A percentile compares a stretch with the other conserved stretches of the same genome.
These are phyloP conservation scores for Colletotrichum theobromicola DNA, from an alignment of 2,329 filamentous ascomycete species.

Conservation along the genomic window DNA sequence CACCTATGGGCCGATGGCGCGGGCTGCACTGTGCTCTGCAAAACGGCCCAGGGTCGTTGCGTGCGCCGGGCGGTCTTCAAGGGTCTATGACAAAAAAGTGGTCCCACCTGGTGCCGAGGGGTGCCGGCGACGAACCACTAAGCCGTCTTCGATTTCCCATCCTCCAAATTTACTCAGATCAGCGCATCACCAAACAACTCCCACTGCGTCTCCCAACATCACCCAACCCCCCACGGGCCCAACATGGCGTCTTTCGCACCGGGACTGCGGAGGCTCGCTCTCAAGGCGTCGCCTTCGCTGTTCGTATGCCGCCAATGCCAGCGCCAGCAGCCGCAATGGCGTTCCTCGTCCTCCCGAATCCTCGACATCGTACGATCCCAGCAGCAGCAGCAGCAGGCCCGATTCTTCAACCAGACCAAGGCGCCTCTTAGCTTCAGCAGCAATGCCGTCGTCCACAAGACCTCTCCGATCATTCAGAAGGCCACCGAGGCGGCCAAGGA, in stretches of 20 bases:
- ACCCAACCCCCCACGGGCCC: not conserved
- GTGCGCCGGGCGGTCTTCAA: not conserved
- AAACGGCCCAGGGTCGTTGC: not conserved
- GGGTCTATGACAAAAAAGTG: constrained; percentile 5
- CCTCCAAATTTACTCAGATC: not conserved
- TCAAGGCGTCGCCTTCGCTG: constrained; percentile 42
- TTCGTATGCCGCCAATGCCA: constrained; percentile 57
- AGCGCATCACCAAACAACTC: not conserved
- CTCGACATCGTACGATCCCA: constrained; percentile 43
- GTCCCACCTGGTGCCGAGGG: constrained; percentile 1
- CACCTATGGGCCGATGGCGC: not conserved
- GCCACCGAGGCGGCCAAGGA: constrained; percentile 14
- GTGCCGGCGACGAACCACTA: constrained; percentile 10
- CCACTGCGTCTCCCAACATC: not conserved
- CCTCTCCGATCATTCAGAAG: constrained; percentile 1
- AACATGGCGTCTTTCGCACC: constrained; percentile 49
- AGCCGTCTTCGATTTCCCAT: constrained; percentile 13
- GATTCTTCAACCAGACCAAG: constrained; percentile 40
- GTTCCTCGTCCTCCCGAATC: constrained; percentile 39
- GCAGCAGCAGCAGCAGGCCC: not conserved
- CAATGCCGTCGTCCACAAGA: constrained; percentile 5
- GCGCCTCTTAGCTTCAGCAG: constrained; percentile 30
- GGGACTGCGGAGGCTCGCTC: constrained; percentile 44
- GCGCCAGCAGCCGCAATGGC: constrained; percentile 28
- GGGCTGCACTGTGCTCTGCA: not conserved